Percentiles rank a stretch among this genome's conserved stretches.
Evolutionary conservation across 2,329 filamentous ascomycete genomes (phyloP).

Genomic region (Phyllosticta paracitricarpa): DNA sequence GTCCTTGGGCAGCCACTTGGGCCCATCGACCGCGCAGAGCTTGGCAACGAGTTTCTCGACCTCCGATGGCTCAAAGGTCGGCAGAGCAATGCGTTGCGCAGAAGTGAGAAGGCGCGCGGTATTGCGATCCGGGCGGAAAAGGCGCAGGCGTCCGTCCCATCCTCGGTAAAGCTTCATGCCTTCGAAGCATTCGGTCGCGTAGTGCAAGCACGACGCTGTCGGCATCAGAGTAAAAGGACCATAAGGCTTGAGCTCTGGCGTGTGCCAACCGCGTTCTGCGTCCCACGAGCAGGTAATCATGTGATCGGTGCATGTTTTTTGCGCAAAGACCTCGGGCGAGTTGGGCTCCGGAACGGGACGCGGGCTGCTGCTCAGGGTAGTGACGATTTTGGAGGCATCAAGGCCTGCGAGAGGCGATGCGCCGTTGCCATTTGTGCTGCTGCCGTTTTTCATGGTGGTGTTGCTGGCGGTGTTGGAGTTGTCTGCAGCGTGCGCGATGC

Average conservation of each 20-base stretch:
- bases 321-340: slow-evolving; percentile 29
- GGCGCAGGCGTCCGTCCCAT: slow-evolving; percentile 59
- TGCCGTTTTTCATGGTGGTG: slow-evolving; percentile 8
- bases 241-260: slow-evolving; percentile 66
- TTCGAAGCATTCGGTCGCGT: slow-evolving; percentile 87
- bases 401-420: slow-evolving; percentile 25
- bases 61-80: slow-evolving; percentile 60
- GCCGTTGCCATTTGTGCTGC: slow-evolving; percentile 13
- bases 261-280: slow-evolving; percentile 55
- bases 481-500: slow-evolving; percentile 19
- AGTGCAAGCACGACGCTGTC: slow-evolving; percentile 72
- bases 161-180: slow-evolving; percentile 66
- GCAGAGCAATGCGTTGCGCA: slow-evolving; percentile 59
- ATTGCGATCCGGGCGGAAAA: slow-evolving; percentile 71
- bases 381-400: slow-evolving; percentile 34
- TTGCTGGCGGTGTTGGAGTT: slow-evolving; percentile 11
- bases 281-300: slow-evolving; percentile 73
- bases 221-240: slow-evolving; percentile 70
- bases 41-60: slow-evolving; percentile 64
- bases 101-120: slow-evolving; percentile 51
- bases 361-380: slow-evolving; percentile 31
- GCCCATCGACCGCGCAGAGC: slow-evolving; percentile 62
- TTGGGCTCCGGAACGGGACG: slow-evolving; percentile 32
- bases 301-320: slow-evolving; percentile 62
- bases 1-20: slow-evolving; percentile 67